Evolutionary conservation across 2,329 filamentous ascomycete genomes (phyloP), one percentile per base, ranked within the genome.

Genomic region (Sporothrix sp.): DNA sequence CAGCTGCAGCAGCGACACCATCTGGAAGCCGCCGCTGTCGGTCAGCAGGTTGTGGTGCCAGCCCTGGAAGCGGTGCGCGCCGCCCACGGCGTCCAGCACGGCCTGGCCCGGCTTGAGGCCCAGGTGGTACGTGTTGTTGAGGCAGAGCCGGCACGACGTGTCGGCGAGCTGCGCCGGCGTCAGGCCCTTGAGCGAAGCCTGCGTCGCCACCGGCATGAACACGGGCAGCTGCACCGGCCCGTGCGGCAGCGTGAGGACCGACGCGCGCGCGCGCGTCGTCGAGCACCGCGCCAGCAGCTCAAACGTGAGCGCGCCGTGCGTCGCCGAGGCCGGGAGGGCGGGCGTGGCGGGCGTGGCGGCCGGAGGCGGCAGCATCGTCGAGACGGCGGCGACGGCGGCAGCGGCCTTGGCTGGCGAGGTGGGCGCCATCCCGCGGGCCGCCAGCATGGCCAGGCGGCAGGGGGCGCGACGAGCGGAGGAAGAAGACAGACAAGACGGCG

Each of bases 151-250:
- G 62, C 94, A 98, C 38, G 87, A 82, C 0, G 90, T 94, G 49
- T 87, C 83, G 60, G 93, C 90, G 2, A 98, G 74, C 63, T 98
- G 93, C 58, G 91, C 84, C 1, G 91, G 89, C 0, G 93, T 97
- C 51, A 98, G 70, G 38, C 93, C 93, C 65, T 98, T 98, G 35
- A 98, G 75, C 0, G 91, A 95, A 1, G 87, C 93, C 68, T 98
- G 93, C 1, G 93, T 98, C 27, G 93, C 93, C 38, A 98, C 93
- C 14, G 93, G 93, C 93, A 98, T 98, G 68, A 98, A 98, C 52
- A 97, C 82, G 7, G 94, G 93, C 27, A 97, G 78, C 60, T 85
- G 80, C 23, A 98, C 90, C 1, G 84, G 76, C 52, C 93, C 93
- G 79, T 98, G 94, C 46, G 93, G 91, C 23, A 98, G 81, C 43